phyloP scores from a whole-genome alignment of 2,329 filamentous ascomycete species.

The Talaromyces sp. region DNA sequence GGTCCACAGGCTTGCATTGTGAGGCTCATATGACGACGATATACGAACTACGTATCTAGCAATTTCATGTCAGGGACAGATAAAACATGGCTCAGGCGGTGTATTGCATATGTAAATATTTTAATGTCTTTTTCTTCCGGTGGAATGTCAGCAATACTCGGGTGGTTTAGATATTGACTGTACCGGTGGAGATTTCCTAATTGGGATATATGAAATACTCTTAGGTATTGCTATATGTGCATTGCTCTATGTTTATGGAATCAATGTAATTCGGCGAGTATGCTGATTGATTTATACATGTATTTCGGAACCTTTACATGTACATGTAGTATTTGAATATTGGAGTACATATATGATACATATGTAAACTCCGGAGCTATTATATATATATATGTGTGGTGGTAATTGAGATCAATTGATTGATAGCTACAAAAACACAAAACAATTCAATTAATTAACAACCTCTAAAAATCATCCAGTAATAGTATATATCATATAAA shows the following conservation, averaged over 20 bases:
- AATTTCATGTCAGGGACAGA: neutral
- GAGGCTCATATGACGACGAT: neutral
- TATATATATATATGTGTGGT: neutral
- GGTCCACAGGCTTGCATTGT: neutral
- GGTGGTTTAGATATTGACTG: neutral
- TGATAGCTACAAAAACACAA: neutral
- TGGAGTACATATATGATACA: too few relatives aligned
- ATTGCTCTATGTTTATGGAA: neutral
- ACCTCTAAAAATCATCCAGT: neutral
- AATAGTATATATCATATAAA: neutral
- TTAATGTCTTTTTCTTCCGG: neutral
- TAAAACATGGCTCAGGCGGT: neutral
- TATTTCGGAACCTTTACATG: neutral
- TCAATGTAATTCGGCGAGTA: neutral
- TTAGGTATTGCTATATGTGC: neutral
- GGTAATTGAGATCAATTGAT: too few relatives aligned
- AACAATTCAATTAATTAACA: neutral
- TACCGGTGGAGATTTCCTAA: neutral
- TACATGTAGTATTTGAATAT: too few relatives aligned
- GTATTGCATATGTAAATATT: neutral
- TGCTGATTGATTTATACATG: neutral
- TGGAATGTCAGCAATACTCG: neutral
- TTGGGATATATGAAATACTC: neutral
- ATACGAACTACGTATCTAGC: neutral
- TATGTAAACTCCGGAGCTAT: too few relatives aligned